Evolutionary conservation across 1,284 basidiomycete genomes (phyloP).

Genomic region (Exobasidium cylindrosporum): DNA sequence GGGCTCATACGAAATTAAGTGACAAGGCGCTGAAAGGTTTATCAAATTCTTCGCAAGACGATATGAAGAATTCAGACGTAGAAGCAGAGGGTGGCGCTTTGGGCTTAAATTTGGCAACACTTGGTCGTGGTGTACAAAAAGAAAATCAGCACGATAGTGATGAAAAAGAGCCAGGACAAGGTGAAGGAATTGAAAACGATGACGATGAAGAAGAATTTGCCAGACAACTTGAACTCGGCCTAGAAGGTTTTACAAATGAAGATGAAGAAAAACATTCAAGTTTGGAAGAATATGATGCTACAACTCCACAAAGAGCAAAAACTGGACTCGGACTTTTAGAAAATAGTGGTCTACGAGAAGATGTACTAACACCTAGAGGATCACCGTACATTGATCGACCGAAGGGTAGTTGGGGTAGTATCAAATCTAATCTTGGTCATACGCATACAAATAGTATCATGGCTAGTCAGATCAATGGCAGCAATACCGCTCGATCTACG

Average conservation of each 20-base stretch:
- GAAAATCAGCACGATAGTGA: background rate
- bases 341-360: background rate
- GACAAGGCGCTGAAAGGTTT: background rate
- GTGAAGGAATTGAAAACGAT: background rate
- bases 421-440: background rate
- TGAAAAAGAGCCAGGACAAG: background rate
- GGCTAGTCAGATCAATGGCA: background rate
- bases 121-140: background rate
- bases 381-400: conserved; percentile 3
- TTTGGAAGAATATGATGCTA: background rate
- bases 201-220: conserved; percentile 1
- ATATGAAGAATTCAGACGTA: background rate
- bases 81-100: background rate
- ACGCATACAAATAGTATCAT: background rate
- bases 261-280: conserved; percentile 8
- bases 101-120: background rate
- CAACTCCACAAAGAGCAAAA: background rate
- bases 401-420: background rate
- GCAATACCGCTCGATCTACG: background rate
- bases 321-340: conserved; percentile 9
- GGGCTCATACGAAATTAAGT: background rate
- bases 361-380: conserved; percentile 3
- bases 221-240: background rate
- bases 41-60: background rate
- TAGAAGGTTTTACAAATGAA: conserved; percentile 5